Base-by-base conservation (phyloP, 345 rosid genomes). In the Pugionium cornutum region DNA sequence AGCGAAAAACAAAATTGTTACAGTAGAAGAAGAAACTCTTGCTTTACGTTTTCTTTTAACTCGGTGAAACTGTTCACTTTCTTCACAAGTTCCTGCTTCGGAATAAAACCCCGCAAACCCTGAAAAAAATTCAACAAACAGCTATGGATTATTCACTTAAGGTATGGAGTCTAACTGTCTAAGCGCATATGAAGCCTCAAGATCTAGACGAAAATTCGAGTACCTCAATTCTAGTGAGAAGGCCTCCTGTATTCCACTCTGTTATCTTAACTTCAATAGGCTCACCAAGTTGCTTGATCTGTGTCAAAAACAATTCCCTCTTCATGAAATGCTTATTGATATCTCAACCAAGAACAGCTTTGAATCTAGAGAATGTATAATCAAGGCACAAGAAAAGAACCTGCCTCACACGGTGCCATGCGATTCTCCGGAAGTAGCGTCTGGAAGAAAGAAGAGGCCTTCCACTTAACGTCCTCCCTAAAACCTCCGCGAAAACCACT, bases 101-200 rank as follows among this genome's bases (percentile, higher is more conserved):
- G 97, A 67, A 92, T 84, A 81, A 92, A 89, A 8, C 87, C 97
- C 55, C 97, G 73, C 69, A 92, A 66, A 41, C 98, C 97, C 98
- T 92, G 80, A 62, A 53, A 44, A 36, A 36, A 4, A 34, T 18
- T 18, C 37, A 58, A 35, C 55, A 43, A 50, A 7, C 4, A 35
- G 5, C 18, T 6, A 50, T 9, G 18, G 6, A 52, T 41, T 5
- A 42, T 28, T 5, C 11, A 61, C 48, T 35, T 36, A 3, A 40
- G 18, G 28, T 4, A 58, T 4, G 30, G 0, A 57, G 5, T 33
- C 2, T 36, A 36, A 36, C 2, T 3, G n/a, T n/a, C n/a, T 43
- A 49, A 53, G 34, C 46, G 2, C 7, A 18, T 18, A 18, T 37
- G 7, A 37, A 37, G 41, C 41, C 41, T 6, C 7, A 37, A 37